Evolutionary conservation across 2,329 filamentous ascomycete genomes (phyloP).

Genomic region (Microsporum ferrugineum): DNA sequence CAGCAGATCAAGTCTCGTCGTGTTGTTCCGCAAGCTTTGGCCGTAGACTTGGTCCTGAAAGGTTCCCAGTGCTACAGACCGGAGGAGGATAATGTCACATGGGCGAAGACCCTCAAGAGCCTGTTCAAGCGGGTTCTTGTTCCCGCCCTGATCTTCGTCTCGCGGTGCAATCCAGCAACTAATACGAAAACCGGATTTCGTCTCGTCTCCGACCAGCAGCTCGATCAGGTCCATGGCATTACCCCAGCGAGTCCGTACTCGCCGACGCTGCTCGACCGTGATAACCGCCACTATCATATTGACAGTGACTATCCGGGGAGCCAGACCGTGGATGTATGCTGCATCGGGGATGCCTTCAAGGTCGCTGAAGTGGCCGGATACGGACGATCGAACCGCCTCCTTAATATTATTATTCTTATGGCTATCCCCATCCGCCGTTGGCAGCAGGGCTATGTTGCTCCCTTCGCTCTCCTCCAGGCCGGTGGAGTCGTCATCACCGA

Average conservation of each 20-base stretch:
- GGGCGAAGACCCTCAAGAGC: constrained; percentile 44
- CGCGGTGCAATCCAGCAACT: constrained; percentile 64
- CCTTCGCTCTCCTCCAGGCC: constrained; percentile 6
- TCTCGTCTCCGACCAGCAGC: constrained; percentile 74
- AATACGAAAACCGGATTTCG: constrained; percentile 64
- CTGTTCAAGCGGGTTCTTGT: constrained; percentile 26
- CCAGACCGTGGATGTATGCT: constrained; percentile 51
- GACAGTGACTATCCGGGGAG: constrained; percentile 69
- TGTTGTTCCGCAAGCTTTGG: constrained; percentile 60
- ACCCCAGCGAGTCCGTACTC: constrained; percentile 50
- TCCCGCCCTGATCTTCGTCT: constrained; percentile 12
- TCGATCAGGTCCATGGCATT: constrained; percentile 57
- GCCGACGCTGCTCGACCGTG: constrained; percentile 54
- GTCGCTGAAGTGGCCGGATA: constrained; percentile 42
- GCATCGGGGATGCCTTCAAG: constrained; percentile 61
- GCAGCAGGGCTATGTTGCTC: neutral
- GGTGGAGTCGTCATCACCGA: constrained; percentile 10
- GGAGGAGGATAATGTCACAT: constrained; percentile 67
- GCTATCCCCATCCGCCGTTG: neutral
- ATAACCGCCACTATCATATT: constrained; percentile 74
- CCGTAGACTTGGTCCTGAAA: constrained; percentile 74
- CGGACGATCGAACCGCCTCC: neutral
- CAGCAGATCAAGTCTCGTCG: constrained; percentile 59
- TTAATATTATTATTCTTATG: neutral
- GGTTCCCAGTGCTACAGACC: constrained; percentile 64